Percentiles rank a stretch among this genome's conserved stretches.
Conservation (phyloP, 108 stramenopile species). For the Cylindrotheca fusiformis region DNA sequence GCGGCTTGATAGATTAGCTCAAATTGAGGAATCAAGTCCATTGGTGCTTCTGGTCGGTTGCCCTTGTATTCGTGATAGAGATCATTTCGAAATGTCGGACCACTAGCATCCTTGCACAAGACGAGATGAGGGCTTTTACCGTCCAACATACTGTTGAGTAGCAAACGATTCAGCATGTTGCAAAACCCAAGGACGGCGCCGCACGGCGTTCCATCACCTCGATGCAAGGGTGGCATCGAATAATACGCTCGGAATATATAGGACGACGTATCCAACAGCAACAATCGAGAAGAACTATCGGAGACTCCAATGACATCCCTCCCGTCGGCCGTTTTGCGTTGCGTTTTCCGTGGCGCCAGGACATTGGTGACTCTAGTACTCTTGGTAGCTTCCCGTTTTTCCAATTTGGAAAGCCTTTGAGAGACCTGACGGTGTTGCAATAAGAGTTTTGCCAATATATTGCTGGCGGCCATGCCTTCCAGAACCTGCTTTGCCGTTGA, state of each 20-base stretch:
- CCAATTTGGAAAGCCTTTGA: slow-evolving; percentile 37
- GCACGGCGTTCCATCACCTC: slow-evolving; percentile 75
- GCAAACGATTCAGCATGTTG: slow-evolving; percentile 78
- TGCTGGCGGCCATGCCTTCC: slow-evolving; percentile 73
- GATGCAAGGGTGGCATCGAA: slow-evolving; percentile 83
- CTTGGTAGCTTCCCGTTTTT: slow-evolving; percentile 31
- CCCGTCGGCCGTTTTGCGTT: background rate
- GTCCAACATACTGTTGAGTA: slow-evolving; percentile 47
- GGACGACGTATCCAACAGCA: slow-evolving; percentile 83
- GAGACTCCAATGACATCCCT: background rate
- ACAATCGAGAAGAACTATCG: slow-evolving; percentile 43
- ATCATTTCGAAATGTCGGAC: slow-evolving; percentile 67
- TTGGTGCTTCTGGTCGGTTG: slow-evolving; percentile 70
- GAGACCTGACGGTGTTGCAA: slow-evolving; percentile 43
- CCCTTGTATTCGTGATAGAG: slow-evolving; percentile 84
- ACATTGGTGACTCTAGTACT: background rate
- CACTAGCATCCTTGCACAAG: slow-evolving; percentile 73
- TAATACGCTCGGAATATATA: slow-evolving; percentile 87
- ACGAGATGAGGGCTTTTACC: slow-evolving; percentile 77
- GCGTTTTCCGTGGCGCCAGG: background rate
- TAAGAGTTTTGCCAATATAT: slow-evolving; percentile 46
- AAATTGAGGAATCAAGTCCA: slow-evolving; percentile 87
- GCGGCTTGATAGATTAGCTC: slow-evolving; percentile 65
- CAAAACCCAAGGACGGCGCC: slow-evolving; percentile 88
- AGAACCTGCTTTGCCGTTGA: slow-evolving; percentile 69